Evolutionary conservation across 139 green algal genomes (phyloP).

Genomic region (Chlamydomonas sphaeroides): DNA sequence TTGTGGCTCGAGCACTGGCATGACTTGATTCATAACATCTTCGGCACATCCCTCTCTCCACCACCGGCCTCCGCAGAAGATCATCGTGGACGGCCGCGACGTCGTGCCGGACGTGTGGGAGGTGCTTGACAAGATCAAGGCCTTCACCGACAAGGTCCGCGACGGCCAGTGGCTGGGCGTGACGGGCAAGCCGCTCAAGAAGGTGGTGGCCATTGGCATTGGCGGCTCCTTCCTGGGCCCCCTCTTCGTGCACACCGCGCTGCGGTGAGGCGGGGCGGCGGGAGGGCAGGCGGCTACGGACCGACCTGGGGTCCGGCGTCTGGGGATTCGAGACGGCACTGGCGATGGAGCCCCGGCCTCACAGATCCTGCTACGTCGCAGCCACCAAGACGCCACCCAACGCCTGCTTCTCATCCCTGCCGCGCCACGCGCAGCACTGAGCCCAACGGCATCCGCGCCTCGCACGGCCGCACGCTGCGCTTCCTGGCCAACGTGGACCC

Average conservation of each 20-base stretch:
- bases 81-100: conserved; percentile 87
- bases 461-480: conserved; percentile 80
- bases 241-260: conserved; percentile 98
- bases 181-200: conserved; percentile 96
- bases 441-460: conserved; percentile 52
- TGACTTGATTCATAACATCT: no score
- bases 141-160: conserved; percentile 91
- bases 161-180: conserved; percentile 90
- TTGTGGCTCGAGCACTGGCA: no score
- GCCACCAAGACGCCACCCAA: no score
- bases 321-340: no score
- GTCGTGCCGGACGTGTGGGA: conserved; percentile 97
- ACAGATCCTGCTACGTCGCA: no score
- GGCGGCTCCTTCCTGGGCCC: conserved; percentile 96
- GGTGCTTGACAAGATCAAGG: conserved; percentile 99
- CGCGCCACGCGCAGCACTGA: conserved; percentile 62
- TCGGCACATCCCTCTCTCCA: no score
- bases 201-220: conserved; percentile 98
- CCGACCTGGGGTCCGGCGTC: no score
- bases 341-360: no score
- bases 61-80: conserved; percentile 72
- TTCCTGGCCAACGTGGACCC: conserved; percentile 99
- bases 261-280: conserved; percentile 61
- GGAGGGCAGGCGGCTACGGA: no score
- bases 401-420: no score